A percentile compares a stretch with the other conserved stretches of the same genome.
These are phyloP conservation scores for Ophiorrhiza pumila DNA, from an alignment of 257 asterid species.

Conservation along the genomic window DNA sequence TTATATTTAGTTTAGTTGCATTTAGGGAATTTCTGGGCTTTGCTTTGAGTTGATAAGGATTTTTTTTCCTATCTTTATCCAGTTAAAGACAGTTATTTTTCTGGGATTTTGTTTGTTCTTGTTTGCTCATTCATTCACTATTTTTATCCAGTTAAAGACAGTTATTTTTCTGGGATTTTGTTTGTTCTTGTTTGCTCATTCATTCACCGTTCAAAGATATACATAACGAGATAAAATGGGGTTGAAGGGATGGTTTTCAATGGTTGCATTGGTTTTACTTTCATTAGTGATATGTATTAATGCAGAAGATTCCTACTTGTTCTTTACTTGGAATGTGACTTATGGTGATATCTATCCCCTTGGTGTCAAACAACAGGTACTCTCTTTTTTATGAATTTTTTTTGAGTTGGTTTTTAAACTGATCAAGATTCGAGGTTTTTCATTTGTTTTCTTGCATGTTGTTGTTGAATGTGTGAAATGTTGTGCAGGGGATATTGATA, in stretches of 20 bases:
- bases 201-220: background rate
- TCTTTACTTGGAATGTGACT: constrained; percentile 41
- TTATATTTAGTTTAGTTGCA: background rate
- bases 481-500: constrained; percentile 47
- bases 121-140: background rate
- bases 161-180: background rate
- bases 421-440: background rate
- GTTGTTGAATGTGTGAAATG: background rate
- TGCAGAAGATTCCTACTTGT: constrained; percentile 42
- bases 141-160: background rate
- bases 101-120: background rate
- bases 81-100: background rate
- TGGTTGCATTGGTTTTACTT: constrained; percentile 15
- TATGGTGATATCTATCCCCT: constrained; percentile 53
- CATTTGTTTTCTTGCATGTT: background rate
- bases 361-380: constrained; percentile 49
- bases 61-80: background rate
- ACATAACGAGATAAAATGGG: constrained; percentile 8
- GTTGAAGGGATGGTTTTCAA: constrained; percentile 13
- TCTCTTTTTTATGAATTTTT: background rate
- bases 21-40: background rate
- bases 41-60: background rate
- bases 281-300: constrained; percentile 13
- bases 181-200: background rate
- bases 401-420: background rate